Conservation (phyloP, 139 green algal species). For the Gonium pectorale region DNA sequence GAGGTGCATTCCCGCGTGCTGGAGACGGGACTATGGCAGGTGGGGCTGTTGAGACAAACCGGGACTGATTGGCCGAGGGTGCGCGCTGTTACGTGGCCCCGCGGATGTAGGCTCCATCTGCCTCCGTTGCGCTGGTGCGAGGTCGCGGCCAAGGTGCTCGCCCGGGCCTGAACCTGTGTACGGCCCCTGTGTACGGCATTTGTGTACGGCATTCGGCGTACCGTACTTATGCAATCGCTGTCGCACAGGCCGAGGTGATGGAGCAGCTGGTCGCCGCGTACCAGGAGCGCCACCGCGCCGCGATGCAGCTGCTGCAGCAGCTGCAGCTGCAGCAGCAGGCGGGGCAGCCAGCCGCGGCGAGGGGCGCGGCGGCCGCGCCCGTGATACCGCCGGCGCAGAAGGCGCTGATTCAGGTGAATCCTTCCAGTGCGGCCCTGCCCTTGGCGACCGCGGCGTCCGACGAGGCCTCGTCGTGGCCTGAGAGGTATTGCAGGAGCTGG, state of each 20-base stretch:
- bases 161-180: background rate
- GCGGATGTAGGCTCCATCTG: background rate
- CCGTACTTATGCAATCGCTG: background rate
- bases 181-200: background rate
- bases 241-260: constrained; percentile 14
- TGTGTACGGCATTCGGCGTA: background rate
- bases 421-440: too few relatives aligned
- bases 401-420: constrained; percentile 16
- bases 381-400: background rate
- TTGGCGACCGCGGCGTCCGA: too few relatives aligned
- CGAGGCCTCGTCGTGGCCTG: too few relatives aligned
- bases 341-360: background rate
- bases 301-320: background rate
- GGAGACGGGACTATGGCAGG: constrained; percentile 26
- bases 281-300: constrained; percentile 7
- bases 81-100: background rate
- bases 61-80: background rate
- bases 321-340: background rate
- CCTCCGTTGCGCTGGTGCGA: background rate
- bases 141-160: too few relatives aligned
- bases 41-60: background rate
- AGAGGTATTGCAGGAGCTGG: background rate
- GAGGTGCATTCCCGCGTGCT: background rate
- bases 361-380: background rate
- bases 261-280: background rate